phyloP scores from a whole-genome alignment of 1,284 basidiomycete genomes.

The Kwoniella shivajii region DNA sequence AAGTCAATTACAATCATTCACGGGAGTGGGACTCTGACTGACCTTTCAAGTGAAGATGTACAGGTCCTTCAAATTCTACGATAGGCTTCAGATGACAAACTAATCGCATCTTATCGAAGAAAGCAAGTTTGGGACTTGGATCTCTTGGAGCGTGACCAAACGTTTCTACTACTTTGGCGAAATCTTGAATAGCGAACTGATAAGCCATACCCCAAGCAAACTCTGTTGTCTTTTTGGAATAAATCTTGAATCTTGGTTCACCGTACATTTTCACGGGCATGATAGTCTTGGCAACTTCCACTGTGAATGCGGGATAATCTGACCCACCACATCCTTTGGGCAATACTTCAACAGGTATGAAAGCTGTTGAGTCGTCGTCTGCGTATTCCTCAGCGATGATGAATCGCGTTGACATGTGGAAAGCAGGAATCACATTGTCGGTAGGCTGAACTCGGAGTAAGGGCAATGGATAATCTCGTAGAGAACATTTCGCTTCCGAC shows the following conservation, averaged over 20 bases:
- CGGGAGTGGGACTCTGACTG: conserved; percentile 17
- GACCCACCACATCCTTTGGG: conserved; percentile 60
- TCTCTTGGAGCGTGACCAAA: conserved; percentile 80
- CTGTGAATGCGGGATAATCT: conserved; percentile 63
- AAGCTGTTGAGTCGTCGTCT: conserved; percentile 68
- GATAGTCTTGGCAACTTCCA: conserved; percentile 84
- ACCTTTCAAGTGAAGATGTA: conserved; percentile 86
- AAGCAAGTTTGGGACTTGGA: conserved; percentile 82
- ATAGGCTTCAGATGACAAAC: conserved; percentile 81
- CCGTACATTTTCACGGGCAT: conserved; percentile 96
- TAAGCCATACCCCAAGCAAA: conserved; percentile 92
- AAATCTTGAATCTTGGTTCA: conserved; percentile 69
- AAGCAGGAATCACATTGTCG: conserved; percentile 14
- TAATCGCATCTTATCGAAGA: conserved; percentile 93
- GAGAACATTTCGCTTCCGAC: conserved; percentile 63
- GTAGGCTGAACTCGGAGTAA: conserved; percentile 56
- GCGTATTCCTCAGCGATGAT: conserved; percentile 91
- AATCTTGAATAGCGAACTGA: conserved; percentile 80
- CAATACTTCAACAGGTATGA: conserved; percentile 69
- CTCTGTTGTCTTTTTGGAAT: conserved; percentile 68
- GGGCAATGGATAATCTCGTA: conserved; percentile 72
- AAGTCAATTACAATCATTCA: neutral
- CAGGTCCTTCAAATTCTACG: conserved; percentile 71
- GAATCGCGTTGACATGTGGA: conserved; percentile 68
- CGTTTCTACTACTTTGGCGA: conserved; percentile 81